A percentile compares a stretch with the other conserved stretches of the same genome.
These are phyloP conservation scores for Dichomitus squalens DNA, from an alignment of 1,284 basidiomycete genomes.

Conservation along the genomic window DNA sequence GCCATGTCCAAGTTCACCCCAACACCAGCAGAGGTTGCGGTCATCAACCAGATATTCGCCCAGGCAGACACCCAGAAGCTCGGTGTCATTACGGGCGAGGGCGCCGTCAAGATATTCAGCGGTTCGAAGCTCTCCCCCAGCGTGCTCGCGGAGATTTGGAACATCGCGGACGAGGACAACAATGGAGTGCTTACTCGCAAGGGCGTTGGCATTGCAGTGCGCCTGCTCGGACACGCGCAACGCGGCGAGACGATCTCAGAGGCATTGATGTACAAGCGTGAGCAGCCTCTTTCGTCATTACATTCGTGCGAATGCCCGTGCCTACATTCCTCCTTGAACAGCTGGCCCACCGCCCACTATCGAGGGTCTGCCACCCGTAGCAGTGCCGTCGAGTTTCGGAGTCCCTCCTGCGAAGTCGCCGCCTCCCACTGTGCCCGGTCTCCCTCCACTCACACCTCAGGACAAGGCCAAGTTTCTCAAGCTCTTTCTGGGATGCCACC, in stretches of 20 bases:
- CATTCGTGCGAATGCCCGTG: conserved; percentile 14
- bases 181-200: conserved; percentile 89
- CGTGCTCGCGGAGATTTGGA: conserved; percentile 94
- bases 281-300: conserved; percentile 34
- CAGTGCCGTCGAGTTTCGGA: conserved; percentile 52
- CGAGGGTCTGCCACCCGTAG: conserved; percentile 62
- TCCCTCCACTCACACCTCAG: conserved; percentile 71
- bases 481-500: conserved; percentile 76
- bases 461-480: conserved; percentile 85
- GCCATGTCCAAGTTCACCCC: conserved; percentile 69
- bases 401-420: conserved; percentile 64
- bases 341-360: conserved; percentile 85
- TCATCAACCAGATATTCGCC: conserved; percentile 72
- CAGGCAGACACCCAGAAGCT: conserved; percentile 75
- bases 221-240: conserved; percentile 94
- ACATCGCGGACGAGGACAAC: conserved; percentile 89
- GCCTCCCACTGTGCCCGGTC: conserved; percentile 41
- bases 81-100: conserved; percentile 83
- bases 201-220: conserved; percentile 83
- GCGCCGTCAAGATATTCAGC: conserved; percentile 80
- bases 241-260: conserved; percentile 74
- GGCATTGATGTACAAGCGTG: conserved; percentile 68
- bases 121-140: conserved; percentile 77
- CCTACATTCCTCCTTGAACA: conserved; percentile 34
- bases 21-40: conserved; percentile 63